Base-by-base conservation (phyloP, 768 basidiomycete species). In the Pleurotus salmoneostramineus region DNA sequence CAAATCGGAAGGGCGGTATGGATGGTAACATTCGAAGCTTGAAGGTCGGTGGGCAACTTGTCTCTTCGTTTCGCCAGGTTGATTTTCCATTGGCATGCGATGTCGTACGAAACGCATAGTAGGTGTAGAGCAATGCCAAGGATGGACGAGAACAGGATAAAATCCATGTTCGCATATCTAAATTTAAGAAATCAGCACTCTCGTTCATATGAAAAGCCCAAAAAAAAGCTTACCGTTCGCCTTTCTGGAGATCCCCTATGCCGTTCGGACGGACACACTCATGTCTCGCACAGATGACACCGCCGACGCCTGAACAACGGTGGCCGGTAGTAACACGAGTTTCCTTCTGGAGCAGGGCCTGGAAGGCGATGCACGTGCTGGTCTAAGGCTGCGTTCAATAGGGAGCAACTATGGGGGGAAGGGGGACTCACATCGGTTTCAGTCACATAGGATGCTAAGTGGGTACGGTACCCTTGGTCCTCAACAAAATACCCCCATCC, bases 21-120 rank as follows among this genome's bases (percentile, higher is more conserved):
- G 15, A 17, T 7, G 15, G 31, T 27, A 11, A 6, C 21, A 27
- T 27, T 33, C 43, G 15, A 56, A 32, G 40, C n/a, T 37, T 42
- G 31, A 10, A 6, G 15, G 7, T 3, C 27, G 17, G 10, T 58
- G 44, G 27, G 57, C 55, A 32, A 10, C 1, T 15, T 14, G 3
- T 15, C 14, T 5, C 56, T 51, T 10, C 65, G 60, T 17, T 58
- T 58, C 5, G n/a, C n/a, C 3, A 71, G 52, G 43, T 70, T 65
- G 11, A 59, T 57, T 8, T 42, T 56, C 63, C 67, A 72, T 35
- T 72, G 69, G 56, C 68, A 72, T 0, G 59, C 60, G 15, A 72
- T 70, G 50, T 69, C 71, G 40, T 71, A 71, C 0, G 66, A 68
- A 1, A 68, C 57, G 14, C 65, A 33, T 2, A 67, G 32, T 0